Evolutionary conservation across 257 asterid genomes (phyloP).

Genomic region (Fraxinus pennsylvanica): DNA sequence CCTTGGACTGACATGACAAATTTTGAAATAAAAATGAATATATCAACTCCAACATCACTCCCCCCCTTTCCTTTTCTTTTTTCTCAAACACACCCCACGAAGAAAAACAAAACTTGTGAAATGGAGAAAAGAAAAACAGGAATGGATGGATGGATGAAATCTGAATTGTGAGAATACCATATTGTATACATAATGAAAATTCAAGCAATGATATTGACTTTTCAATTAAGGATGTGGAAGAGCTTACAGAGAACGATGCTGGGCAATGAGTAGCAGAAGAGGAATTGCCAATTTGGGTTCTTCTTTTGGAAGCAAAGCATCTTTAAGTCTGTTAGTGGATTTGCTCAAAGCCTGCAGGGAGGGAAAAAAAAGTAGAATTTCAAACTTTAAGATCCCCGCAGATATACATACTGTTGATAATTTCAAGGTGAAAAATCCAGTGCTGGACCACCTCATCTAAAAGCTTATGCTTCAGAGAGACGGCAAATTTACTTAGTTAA

Average conservation of each 20-base stretch:
- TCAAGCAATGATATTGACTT: background rate
- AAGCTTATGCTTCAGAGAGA: no score
- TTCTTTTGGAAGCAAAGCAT: constrained; percentile 85
- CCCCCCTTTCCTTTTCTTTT: background rate
- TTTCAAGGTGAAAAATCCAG: background rate
- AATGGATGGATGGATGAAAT: background rate
- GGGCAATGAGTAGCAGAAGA: constrained; percentile 89
- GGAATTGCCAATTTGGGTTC: constrained; percentile 93
- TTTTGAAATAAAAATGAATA: background rate
- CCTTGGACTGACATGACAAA: background rate
- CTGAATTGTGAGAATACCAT: background rate
- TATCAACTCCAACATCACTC: background rate
- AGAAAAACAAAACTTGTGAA: background rate
- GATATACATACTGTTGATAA: background rate
- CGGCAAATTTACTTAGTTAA: no score
- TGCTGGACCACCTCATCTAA: background rate
- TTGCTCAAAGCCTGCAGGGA: constrained; percentile 81
- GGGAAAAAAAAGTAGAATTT: constrained; percentile 9
- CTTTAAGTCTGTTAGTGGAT: constrained; percentile 93
- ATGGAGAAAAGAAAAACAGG: background rate
- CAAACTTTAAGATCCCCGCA: constrained; percentile 9
- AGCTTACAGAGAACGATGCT: constrained; percentile 92
- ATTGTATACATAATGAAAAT: background rate
- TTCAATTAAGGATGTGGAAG: constrained; percentile 5
- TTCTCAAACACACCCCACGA: no score